A percentile compares a stretch with the other conserved stretches of the same genome.
Conservation (phyloP, 306 rosid genomes). For the Luffa aegyptiaca region DNA sequence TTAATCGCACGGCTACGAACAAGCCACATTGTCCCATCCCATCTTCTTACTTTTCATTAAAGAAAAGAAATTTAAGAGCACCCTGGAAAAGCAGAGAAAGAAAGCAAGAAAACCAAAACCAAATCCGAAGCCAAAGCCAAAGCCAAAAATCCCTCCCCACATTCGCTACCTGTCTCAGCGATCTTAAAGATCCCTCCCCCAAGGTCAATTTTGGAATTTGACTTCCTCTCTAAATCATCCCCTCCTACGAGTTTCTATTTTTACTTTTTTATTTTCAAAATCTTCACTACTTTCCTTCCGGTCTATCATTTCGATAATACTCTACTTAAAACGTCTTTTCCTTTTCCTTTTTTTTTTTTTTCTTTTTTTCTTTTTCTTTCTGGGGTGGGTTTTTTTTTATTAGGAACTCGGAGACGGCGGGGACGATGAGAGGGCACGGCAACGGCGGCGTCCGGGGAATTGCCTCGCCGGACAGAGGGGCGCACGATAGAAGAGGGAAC, state of each 20-base stretch:
- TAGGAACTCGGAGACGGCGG: conserved; percentile 68
- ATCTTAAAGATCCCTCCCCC: conserved; percentile 20
- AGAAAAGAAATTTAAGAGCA: conserved; percentile 19
- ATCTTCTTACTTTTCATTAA: conserved; percentile 13
- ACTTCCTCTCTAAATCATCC: conserved; percentile 1
- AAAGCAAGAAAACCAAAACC: conserved; percentile 30
- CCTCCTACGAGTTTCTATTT: background rate
- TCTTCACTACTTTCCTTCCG: background rate
- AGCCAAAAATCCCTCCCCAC: conserved; percentile 26
- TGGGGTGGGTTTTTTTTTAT: conserved; percentile 2
- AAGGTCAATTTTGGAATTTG: conserved; percentile 63
- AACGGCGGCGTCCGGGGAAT: conserved; percentile 72
- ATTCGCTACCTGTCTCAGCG: conserved; percentile 15
- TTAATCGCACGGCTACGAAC: conserved; percentile 42
- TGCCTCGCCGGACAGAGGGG: conserved; percentile 77
- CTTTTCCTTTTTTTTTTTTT: background rate
- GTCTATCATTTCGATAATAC: conserved; percentile 7
- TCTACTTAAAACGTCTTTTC: background rate
- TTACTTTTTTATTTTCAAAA: background rate
- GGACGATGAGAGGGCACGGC: conserved; percentile 74
- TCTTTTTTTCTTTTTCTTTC: background rate
- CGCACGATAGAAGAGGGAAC: conserved; percentile 71
- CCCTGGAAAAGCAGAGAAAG: conserved; percentile 16
- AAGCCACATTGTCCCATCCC: conserved; percentile 33
- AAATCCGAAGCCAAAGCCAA: background rate